Conservation (phyloP, 441 rosid species). For the Sinapis alba region DNA sequence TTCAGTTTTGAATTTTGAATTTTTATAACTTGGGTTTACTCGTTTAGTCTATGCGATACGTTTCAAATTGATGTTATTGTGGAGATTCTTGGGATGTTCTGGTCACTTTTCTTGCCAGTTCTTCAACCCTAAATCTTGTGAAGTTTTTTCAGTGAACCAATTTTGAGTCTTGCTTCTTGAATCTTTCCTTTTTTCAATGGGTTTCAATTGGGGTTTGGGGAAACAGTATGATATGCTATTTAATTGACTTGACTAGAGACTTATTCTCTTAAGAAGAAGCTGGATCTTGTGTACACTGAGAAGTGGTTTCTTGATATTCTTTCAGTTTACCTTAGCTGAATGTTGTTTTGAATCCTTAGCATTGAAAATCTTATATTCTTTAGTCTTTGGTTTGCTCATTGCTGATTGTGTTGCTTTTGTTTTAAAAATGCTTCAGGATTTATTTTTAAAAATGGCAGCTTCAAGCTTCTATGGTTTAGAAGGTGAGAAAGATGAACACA, state of each 20-base stretch:
- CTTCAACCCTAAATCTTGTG: background rate
- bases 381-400: background rate
- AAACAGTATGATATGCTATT: background rate
- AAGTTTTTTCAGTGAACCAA: background rate
- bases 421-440: background rate
- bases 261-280: background rate
- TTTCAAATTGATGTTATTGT: background rate
- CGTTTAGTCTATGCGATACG: background rate
- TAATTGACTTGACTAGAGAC: background rate
- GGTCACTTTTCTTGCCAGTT: background rate
- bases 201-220: background rate
- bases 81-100: background rate
- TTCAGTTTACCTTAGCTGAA: background rate
- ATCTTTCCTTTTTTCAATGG: background rate
- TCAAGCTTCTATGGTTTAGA: background rate
- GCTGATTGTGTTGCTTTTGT: background rate
- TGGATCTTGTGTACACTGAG: background rate
- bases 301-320: background rate
- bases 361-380: background rate
- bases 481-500: background rate
- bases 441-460: background rate
- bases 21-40: background rate
- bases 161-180: constrained; percentile 15
- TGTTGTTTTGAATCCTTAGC: background rate
- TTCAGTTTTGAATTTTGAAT: constrained; percentile 7